Evolutionary conservation across 495 filamentous ascomycete genomes (phyloP).

Genomic region (Xylaria castorea): DNA sequence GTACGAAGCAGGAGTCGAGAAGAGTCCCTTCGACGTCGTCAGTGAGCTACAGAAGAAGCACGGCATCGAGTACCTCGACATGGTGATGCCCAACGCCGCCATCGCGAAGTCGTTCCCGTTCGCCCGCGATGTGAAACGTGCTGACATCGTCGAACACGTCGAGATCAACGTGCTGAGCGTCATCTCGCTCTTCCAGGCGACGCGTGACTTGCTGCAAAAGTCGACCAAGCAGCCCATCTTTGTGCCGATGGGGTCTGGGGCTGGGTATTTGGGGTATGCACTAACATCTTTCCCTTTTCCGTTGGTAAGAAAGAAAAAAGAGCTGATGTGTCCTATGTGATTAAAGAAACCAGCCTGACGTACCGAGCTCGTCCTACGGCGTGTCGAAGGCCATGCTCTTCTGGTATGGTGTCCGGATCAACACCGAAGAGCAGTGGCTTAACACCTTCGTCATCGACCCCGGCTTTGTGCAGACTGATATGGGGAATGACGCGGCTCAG

Average conservation of each 20-base stretch:
- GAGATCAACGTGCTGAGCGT: conserved; percentile 31
- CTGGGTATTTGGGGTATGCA: conserved; percentile 35
- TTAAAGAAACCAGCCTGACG: conserved; percentile 33
- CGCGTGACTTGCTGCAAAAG: conserved; percentile 34
- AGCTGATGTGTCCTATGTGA: conserved; percentile 1
- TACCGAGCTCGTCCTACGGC: conserved; percentile 51
- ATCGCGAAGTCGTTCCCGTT: conserved; percentile 29
- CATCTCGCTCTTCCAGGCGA: conserved; percentile 36
- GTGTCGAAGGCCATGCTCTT: conserved; percentile 48
- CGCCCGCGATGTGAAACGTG: conserved; percentile 26
- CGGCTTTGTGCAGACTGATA: conserved; percentile 53
- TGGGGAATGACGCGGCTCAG: conserved; percentile 51
- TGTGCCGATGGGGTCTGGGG: conserved; percentile 44
- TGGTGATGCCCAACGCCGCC: conserved; percentile 39
- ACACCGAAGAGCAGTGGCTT: conserved; percentile 49
- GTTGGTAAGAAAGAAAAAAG: conserved; percentile 15
- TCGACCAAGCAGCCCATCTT: conserved; percentile 43
- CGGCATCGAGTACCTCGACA: conserved; percentile 31
- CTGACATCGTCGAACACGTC: conserved; percentile 30
- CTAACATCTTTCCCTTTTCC: background rate
- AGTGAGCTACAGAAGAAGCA: conserved; percentile 27
- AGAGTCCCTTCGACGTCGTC: conserved; percentile 29
- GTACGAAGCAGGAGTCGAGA: conserved; percentile 29
- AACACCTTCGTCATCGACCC: conserved; percentile 37
- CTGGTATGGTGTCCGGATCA: conserved; percentile 50